Base-by-base conservation (phyloP, 164 flowering plant species). In the Aristolochia fimbriata region DNA sequence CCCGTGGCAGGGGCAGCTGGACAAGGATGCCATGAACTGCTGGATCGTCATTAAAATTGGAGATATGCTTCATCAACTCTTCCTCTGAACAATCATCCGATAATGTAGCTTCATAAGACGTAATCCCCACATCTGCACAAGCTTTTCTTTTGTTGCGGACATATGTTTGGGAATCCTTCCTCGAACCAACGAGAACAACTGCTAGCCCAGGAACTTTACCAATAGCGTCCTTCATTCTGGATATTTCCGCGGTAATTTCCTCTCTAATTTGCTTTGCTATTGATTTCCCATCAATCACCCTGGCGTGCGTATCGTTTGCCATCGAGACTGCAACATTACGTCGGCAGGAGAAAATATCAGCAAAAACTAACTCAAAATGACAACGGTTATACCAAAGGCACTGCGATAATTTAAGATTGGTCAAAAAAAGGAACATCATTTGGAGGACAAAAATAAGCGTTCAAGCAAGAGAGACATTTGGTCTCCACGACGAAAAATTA, bases 131-230 rank as follows among this genome's bases (percentile, higher is more conserved):
- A n/a, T 81, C 63, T 41, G 79, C 90, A 72, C 99, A 88, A 55
- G 89, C 89, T 64, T 84, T 88, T 56, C 82, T 88, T 81, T 94
- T 94, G 71, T 83, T 86, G 45, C 95, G 86, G 3, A 94, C 93
- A 66, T 94, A 91, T 24, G 89, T 88, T 41, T 90, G 88, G 60
- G 99, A 91, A 66, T 94, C 97, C 78, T 83, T 85, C 74, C 91
- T 86, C 22, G 81, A 80, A 22, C 97, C 99, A 60, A 94, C 96
- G 46, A 94, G 77, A 62, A 94, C 80, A 17, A 94, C 99, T 8
- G 97, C 97, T 61, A 94, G 65, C n/a, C 99, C 99, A 0, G 99
- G 99, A 73, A 83, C 85, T 61, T 79, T 59, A 17, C 95, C 93
- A 41, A 70, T 72, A 24, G 82, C 81, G 45, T 85, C 88, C 71